Evolutionary conservation across 805 yeast genomes (phyloP), one percentile per base, ranked within the genome.

Genomic region (Jamesozyma piceae): DNA sequence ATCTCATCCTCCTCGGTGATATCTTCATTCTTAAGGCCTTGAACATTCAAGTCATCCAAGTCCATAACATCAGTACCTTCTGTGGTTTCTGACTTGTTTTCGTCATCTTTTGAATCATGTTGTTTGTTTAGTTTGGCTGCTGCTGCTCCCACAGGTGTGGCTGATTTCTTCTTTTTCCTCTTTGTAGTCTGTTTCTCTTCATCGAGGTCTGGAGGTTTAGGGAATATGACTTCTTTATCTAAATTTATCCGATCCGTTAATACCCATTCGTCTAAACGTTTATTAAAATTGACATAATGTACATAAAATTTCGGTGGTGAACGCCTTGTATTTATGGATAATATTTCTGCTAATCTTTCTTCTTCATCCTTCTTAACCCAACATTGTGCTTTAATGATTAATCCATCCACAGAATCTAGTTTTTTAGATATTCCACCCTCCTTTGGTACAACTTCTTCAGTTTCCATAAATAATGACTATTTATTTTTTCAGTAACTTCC

Each of bases 201-300:
- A 55, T 69, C 73, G 37, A 57, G 66, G 13, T 19, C 19, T 47
- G 73, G 75, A 0, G 78, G 78, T 49, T 75, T 78, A 0, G 96
- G 96, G 49, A 78, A 68, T 17, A 75, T 74, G 43, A 90, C 75
- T 0, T 86, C 86, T 43, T 78, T 68, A n/a, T 71, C 67, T 42
- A 78, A 73, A 58, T 87, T 85, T 10, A 92, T 78, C 41, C 94
- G 72, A 30, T 78, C 80, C 4, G 76, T 70, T 18, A 73, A 69
- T 5, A 92, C 77, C 97, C 97, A 90, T 62, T 92, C 98, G 66
- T 92, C 99, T 52, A 92, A 72, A 62, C 99, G 82, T 63, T 92
- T 92, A 68, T 92, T 92, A 69, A 81, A 92, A 52, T 89, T 95
- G 41, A 79, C 86, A 65, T 88, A 92, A 63, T 92, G 99, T 26